Base-by-base conservation (phyloP, 2,329 filamentous ascomycete species). In the Ceratocystis huliohia region DNA sequence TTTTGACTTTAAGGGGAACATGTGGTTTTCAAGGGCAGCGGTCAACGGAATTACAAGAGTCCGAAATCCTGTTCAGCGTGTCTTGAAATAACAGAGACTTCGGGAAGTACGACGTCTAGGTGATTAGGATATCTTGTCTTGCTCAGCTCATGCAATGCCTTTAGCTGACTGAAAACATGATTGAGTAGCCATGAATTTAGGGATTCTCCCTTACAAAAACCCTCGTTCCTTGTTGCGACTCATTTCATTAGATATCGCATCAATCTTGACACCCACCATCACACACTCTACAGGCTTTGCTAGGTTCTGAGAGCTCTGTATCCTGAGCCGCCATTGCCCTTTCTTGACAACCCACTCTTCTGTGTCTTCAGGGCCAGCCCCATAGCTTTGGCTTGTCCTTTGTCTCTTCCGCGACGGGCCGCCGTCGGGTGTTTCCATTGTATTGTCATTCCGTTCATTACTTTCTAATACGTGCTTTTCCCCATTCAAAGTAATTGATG, bases 181-280 rank as follows among this genome's bases (percentile, higher is more conserved):
- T 30, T 13, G 37, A 41, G 13, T 41, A 10, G 13, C 22, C 13
- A 45, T 41, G 28, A 6, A 15, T 41, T 5, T 13, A n/a, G 41
- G 22, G 15, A 10, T 53, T 50, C 56, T 65, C n/a, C 33, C 56
- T 59, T 37, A 45, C 37, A 95, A 74, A 73, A 95, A 96, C 0
- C 75, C 76, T 69, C 88, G 81, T 63, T 78, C 74, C 63, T 76
- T 76, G 76, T 95, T 96, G 69, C 89, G 81, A 10, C 80, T 80
- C 69, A 80, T 78, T 75, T 93, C 84, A 6, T 80, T 81, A 65
- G 81, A 87, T 70, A 85, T 82, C 0, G 86, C 88, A 70, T 95
- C 88, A 30, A 96, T 73, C 74, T 89, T 91, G 44, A 92, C 88
- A 0, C 85, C 88, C 17, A 88, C 80, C 63, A 96, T 80, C 25